Conservation (phyloP, 192 early-diverging fungal genomes). For the Rhizophagus sp. region DNA sequence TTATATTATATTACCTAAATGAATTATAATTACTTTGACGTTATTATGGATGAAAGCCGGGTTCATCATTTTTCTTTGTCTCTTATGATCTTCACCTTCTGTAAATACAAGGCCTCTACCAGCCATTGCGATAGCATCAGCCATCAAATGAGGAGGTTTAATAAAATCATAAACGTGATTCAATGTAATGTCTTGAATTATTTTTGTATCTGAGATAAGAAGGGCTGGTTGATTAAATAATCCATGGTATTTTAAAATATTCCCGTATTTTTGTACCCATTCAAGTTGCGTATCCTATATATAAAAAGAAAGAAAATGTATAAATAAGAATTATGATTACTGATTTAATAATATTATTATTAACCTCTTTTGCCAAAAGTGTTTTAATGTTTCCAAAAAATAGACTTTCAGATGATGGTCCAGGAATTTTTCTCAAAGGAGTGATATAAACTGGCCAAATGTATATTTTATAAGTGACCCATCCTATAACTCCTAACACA, state of each 20-base stretch:
- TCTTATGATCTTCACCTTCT: conserved; percentile 51
- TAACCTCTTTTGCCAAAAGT: no score
- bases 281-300: neutral
- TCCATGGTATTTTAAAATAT: conserved; percentile 48
- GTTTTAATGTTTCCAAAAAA: no score
- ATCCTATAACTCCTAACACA: neutral
- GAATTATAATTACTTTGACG: conserved; percentile 35
- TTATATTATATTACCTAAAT: neutral
- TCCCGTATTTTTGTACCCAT: conserved; percentile 54
- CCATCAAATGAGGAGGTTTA: conserved; percentile 37
- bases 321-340: no score
- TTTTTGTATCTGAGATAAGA: conserved; percentile 49
- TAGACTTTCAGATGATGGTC: neutral
- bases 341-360: neutral
- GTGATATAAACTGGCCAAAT: no score
- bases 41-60: conserved; percentile 49
- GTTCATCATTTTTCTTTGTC: conserved; percentile 59
- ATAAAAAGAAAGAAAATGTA: neutral
- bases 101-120: conserved; percentile 52
- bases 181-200: conserved; percentile 47
- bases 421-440: no score
- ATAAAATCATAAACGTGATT: conserved; percentile 48
- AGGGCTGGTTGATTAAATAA: conserved; percentile 42
- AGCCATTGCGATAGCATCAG: conserved; percentile 30
- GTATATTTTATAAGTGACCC: no score